Evolutionary conservation across 148 eudicot species (phyloP).

Genomic region (Chenopodium album): DNA sequence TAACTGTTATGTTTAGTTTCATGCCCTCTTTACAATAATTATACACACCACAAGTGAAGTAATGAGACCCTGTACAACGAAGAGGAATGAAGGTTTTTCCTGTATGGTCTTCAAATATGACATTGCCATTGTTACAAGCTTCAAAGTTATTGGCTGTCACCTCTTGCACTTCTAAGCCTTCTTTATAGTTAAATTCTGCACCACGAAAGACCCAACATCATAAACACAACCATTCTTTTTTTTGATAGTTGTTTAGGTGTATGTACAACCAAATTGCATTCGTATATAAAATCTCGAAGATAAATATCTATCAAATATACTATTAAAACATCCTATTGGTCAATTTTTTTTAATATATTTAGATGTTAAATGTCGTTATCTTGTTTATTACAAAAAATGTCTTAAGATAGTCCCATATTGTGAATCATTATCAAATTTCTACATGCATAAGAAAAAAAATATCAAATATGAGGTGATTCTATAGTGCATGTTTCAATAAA

Average conservation of each 20-base stretch:
- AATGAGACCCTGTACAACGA: slow-evolving; percentile 14
- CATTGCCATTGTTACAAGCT: background rate
- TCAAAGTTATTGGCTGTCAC: slow-evolving; percentile 1
- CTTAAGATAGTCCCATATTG: too few species aligned
- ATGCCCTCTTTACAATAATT: slow-evolving; percentile 19
- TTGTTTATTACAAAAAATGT: too few species aligned
- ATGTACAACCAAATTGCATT: too few species aligned
- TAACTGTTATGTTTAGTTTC: slow-evolving; percentile 23
- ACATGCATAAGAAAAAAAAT: too few species aligned
- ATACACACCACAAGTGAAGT: slow-evolving; percentile 16
- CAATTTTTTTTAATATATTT: too few species aligned
- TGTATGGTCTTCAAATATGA: background rate
- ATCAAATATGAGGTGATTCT: too few species aligned
- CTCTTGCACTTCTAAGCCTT: slow-evolving; percentile 24
- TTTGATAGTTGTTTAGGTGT: too few species aligned
- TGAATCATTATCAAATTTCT: too few species aligned
- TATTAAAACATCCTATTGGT: too few species aligned
- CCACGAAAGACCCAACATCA: background rate
- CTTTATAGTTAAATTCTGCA: slow-evolving; percentile 17
- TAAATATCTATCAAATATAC: too few species aligned
- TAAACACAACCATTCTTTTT: background rate
- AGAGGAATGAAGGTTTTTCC: slow-evolving; percentile 12
- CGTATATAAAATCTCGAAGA: too few species aligned
- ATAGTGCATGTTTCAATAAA: background rate
- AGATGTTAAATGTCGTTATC: too few species aligned